phyloP scores from a whole-genome alignment of 106 monocot genomes.

The Dactylorhiza incarnata region DNA sequence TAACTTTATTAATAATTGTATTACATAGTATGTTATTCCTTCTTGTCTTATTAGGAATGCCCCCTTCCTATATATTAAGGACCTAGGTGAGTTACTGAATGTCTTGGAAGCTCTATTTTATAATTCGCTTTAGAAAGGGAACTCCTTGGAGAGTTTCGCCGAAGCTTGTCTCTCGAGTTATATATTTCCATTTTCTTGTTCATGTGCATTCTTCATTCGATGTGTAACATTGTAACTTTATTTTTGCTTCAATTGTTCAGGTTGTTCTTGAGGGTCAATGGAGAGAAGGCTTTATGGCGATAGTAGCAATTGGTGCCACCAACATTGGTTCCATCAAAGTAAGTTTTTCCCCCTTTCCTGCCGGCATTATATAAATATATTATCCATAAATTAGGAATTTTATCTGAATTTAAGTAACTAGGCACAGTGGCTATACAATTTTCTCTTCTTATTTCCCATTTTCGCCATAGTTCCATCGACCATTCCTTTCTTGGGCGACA shows the following conservation, averaged over 20 bases:
- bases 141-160: no score
- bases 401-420: neutral
- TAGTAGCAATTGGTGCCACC: conserved; percentile 81
- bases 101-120: no score
- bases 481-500: neutral
- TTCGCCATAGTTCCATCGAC: neutral
- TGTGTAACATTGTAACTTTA: neutral
- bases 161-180: no score
- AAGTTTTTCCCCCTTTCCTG: conserved; percentile 1
- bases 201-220: neutral
- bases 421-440: no score
- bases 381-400: neutral
- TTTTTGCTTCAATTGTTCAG: conserved; percentile 19
- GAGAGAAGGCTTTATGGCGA: conserved; percentile 83
- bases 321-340: conserved; percentile 92
- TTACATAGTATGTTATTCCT: no score
- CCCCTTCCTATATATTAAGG: no score
- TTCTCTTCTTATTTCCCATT: neutral
- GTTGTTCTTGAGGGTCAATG: conserved; percentile 95
- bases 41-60: no score
- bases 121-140: no score
- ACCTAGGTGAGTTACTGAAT: no score
- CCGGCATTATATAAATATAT: neutral
- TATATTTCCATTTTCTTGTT: no score
- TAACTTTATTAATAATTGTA: no score